Conservation (phyloP, 495 filamentous ascomycete species). For the Penicillium ucsense region DNA sequence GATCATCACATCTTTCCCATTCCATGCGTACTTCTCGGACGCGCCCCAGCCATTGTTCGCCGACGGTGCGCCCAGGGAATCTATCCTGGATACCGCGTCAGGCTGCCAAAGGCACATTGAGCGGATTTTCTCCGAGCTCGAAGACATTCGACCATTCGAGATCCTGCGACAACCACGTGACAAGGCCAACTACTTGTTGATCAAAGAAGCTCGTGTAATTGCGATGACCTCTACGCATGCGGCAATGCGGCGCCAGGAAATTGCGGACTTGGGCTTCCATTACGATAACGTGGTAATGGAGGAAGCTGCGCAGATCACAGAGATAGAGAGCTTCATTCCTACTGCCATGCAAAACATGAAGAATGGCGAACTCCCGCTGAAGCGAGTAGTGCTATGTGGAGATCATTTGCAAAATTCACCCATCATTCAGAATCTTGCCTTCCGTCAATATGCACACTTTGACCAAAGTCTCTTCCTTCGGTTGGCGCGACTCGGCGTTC, state of each 20-base stretch:
- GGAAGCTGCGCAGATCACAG: slow-evolving; percentile 96
- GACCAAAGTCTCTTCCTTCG: slow-evolving; percentile 93
- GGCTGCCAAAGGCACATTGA: slow-evolving; percentile 88
- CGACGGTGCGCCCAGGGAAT: slow-evolving; percentile 49
- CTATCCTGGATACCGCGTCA: slow-evolving; percentile 62
- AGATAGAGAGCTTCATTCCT: slow-evolving; percentile 95
- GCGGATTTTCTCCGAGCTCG: slow-evolving; percentile 86
- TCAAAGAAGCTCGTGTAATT: slow-evolving; percentile 90
- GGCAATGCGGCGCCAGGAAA: slow-evolving; percentile 92
- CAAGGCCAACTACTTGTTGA: slow-evolving; percentile 88
- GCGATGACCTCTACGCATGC: slow-evolving; percentile 99
- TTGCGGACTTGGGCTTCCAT: slow-evolving; percentile 82
- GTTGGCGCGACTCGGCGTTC: slow-evolving; percentile 81
- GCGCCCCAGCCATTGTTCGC: slow-evolving; percentile 81
- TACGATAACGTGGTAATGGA: slow-evolving; percentile 99
- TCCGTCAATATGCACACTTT: slow-evolving; percentile 88
- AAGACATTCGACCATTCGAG: slow-evolving; percentile 92
- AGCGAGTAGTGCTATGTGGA: slow-evolving; percentile 84
- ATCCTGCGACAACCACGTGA: slow-evolving; percentile 79
- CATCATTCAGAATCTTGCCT: slow-evolving; percentile 92
- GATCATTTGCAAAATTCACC: slow-evolving; percentile 97
- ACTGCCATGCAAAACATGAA: slow-evolving; percentile 74
- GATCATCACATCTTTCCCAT: slow-evolving; percentile 73
- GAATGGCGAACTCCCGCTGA: slow-evolving; percentile 62
- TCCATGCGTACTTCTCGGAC: slow-evolving; percentile 79